A percentile compares a stretch with the other conserved stretches of the same genome.
Conservation (phyloP, 2,329 filamentous ascomycete species). For the Waltergamsia citrina region DNA sequence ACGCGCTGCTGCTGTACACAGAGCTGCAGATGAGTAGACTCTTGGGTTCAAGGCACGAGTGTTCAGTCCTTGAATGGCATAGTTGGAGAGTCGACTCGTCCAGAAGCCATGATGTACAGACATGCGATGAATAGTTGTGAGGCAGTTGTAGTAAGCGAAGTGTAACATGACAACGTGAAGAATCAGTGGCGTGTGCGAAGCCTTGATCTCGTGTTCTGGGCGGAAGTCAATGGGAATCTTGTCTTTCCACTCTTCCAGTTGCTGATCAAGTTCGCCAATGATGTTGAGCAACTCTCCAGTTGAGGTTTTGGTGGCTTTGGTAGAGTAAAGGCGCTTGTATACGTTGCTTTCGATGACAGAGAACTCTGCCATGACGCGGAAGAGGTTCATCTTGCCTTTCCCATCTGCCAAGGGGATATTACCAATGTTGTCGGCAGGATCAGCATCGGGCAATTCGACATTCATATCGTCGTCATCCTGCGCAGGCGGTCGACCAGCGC, state of each 20-base stretch:
- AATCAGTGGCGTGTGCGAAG: conserved; percentile 85
- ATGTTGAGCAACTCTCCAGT: conserved; percentile 90
- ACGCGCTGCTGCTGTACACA: conserved; percentile 87
- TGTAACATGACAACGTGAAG: conserved; percentile 90
- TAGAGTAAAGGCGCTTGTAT: conserved; percentile 87
- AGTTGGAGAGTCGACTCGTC: conserved; percentile 91
- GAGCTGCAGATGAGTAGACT: conserved; percentile 85
- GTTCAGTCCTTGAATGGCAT: conserved; percentile 89
- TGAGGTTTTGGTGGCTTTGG: conserved; percentile 82
- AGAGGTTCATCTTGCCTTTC: conserved; percentile 89
- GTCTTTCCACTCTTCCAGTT: conserved; percentile 94
- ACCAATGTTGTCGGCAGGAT: conserved; percentile 85
- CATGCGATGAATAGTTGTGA: conserved; percentile 98
- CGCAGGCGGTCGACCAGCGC: conserved; percentile 48
- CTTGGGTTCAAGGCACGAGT: conserved; percentile 83
- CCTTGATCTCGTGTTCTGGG: conserved; percentile 94
- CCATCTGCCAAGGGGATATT: conserved; percentile 87
- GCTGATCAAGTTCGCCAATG: conserved; percentile 85
- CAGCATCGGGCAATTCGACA: conserved; percentile 84
- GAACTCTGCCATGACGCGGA: conserved; percentile 87
- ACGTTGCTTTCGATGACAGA: conserved; percentile 87
- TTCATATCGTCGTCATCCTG: conserved; percentile 75
- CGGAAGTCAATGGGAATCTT: conserved; percentile 89
- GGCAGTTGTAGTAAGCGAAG: conserved; percentile 94
- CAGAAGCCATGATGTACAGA: conserved; percentile 96